These are phyloP conservation scores for Letharia lupina DNA, from an alignment of 495 filamentous ascomycete species.

Conservation along the genomic window DNA sequence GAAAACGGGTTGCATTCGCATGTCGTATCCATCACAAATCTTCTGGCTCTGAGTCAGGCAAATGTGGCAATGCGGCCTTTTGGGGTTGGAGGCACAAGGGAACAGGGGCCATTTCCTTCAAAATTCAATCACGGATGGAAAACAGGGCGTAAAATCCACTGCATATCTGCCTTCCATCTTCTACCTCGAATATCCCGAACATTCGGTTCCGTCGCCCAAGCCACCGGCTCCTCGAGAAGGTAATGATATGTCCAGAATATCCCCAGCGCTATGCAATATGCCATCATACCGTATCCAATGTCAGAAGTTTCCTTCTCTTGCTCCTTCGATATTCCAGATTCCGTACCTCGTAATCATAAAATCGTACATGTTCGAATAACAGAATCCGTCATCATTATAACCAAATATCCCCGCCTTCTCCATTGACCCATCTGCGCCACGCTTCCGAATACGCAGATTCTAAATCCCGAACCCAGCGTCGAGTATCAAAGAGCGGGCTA, in stretches of 20 bases:
- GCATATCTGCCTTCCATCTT: background rate
- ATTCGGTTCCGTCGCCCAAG: background rate
- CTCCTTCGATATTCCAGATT: background rate
- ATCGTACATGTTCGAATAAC: background rate
- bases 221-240: background rate
- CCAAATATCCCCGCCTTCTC: constrained; percentile 87
- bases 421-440: constrained; percentile 80
- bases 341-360: constrained; percentile 11
- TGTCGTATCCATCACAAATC: background rate
- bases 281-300: constrained; percentile 1
- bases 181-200: background rate
- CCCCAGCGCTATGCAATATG: constrained; percentile 15
- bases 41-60: background rate
- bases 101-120: background rate
- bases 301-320: background rate
- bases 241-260: constrained; percentile 1
- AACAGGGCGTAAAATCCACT: background rate
- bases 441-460: constrained; percentile 82
- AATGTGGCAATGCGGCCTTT: background rate
- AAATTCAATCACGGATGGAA: background rate
- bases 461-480: constrained; percentile 84
- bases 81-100: background rate
- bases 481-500: constrained; percentile 84
- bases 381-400: constrained; percentile 18
- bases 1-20: background rate